These are phyloP conservation scores for Candida railenensis DNA, from an alignment of 805 yeast genomes.

Conservation along the genomic window DNA sequence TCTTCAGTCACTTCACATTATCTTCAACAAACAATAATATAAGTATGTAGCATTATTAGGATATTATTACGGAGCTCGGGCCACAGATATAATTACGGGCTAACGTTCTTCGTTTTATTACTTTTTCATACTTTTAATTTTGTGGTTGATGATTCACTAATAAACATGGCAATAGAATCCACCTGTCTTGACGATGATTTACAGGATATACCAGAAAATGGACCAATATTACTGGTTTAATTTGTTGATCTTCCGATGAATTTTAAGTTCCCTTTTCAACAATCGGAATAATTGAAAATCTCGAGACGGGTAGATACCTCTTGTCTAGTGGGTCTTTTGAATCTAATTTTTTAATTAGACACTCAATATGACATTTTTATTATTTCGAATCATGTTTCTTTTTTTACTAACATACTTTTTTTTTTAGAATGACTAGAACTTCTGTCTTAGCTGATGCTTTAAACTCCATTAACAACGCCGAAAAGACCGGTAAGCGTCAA, in stretches of 20 bases:
- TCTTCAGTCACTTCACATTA: not conserved
- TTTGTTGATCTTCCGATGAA: constrained; percentile 8
- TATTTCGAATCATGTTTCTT: constrained; percentile 5
- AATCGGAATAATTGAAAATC: constrained; percentile 7
- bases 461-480: constrained; percentile 37
- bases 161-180: constrained; percentile 16
- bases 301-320: constrained; percentile 29
- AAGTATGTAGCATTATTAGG: not conserved
- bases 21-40: not conserved
- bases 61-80: no score
- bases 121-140: not conserved
- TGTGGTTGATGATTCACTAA: constrained; percentile 7
- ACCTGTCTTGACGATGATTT: constrained; percentile 14
- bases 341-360: constrained; percentile 29
- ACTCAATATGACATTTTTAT: constrained; percentile 34
- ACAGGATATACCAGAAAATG: constrained; percentile 4
- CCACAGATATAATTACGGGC: no score
- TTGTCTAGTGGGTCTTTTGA: constrained; percentile 18
- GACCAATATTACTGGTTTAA: not conserved
- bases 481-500: constrained; percentile 37
- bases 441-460: constrained; percentile 37
- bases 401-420: constrained; percentile 12
- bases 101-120: no score
- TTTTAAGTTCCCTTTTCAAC: constrained; percentile 13
- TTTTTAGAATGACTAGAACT: constrained; percentile 30